Base-by-base conservation (phyloP, 148 eudicot genomes). In the Cornus florida region DNA sequence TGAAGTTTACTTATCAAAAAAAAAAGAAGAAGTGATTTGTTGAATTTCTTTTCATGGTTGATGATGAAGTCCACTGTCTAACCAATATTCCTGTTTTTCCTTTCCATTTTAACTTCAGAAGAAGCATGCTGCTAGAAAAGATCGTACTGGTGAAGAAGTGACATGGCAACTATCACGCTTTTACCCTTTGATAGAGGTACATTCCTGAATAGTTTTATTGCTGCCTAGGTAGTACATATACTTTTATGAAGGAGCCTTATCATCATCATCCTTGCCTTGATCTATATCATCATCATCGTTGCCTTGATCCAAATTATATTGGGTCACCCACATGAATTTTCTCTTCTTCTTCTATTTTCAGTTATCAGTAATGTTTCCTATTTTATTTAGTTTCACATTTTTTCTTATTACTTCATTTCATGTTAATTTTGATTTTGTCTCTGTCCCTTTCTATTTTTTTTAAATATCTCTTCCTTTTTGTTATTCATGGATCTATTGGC, bases 151-250 rank as follows among this genome's bases (percentile, higher is more conserved):
- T 77, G 95, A 91, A 89, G 97, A 91, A 83, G 81, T 81, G 68
- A 76, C 79, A 43, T 96, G 98, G 98, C 97, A 93, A 70, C 83
- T 93, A 80, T 92, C 92, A 65, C 98, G 98, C 59, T 96, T 96
- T 85, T 96, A 93, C 83, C 99, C 99, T 76, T 80, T 93, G 86
- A 84, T 96, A 68, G 99, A 96, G 97, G 99, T 96, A 86, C 22
- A 79, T 57, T 35, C 73, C 33, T 31, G 67, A 31, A 12, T 22
- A 77, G 32, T 32, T n/a, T 50, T 46, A 14, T 31, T 69, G 23
- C 12, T 13, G 66, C 64, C 19, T 70, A 13, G 9, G 64, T 71
- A 71, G 79, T 71, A 28, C 6, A 11, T 17, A 17, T 20, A 62
- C 66, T 62, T 62, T n/a, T 62, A 7, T 62, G 66, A 17, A n/a